A percentile compares a stretch with the other conserved stretches of the same genome.
These are phyloP conservation scores for Drechslerella coelobrocha DNA, from an alignment of 2,329 filamentous ascomycete genomes.

Conservation along the genomic window DNA sequence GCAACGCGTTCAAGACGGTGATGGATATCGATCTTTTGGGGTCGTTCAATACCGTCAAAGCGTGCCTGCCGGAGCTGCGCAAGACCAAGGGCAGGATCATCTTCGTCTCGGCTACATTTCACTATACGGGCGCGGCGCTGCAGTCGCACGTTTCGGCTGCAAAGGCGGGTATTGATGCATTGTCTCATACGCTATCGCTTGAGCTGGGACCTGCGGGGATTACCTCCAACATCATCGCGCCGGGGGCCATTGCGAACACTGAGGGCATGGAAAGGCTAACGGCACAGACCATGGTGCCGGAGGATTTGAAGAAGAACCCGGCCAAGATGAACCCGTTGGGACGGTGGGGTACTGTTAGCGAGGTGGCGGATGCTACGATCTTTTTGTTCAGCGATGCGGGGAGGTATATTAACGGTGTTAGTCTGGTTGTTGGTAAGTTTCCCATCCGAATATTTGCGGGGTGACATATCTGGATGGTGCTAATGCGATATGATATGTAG, in stretches of 20 bases:
- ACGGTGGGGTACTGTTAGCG: constrained; percentile 77
- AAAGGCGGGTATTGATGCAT: constrained; percentile 87
- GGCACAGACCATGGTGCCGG: constrained; percentile 54
- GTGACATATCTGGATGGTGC: constrained; percentile 20
- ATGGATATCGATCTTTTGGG: constrained; percentile 96
- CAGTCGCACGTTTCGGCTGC: constrained; percentile 91
- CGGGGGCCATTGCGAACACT: constrained; percentile 83
- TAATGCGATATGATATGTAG: constrained; percentile 14
- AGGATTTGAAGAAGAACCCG: constrained; percentile 55
- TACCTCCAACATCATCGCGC: constrained; percentile 85
- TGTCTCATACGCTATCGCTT: constrained; percentile 78
- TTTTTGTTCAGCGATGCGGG: constrained; percentile 86
- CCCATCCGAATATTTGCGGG: constrained; percentile 55
- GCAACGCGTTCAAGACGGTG: constrained; percentile 92
- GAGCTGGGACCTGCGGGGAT: constrained; percentile 89
- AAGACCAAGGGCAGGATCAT: constrained; percentile 78
- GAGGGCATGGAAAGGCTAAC: constrained; percentile 76
- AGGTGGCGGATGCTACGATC: constrained; percentile 91
- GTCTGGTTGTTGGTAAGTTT: constrained; percentile 72
- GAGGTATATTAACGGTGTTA: constrained; percentile 83
- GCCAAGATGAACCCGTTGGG: constrained; percentile 71
- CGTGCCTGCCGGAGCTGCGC: constrained; percentile 80
- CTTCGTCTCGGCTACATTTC: constrained; percentile 87
- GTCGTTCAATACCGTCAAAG: constrained; percentile 93
- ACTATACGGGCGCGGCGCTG: constrained; percentile 83